Base-by-base conservation (phyloP, 345 rosid genomes). In the Diplotaxis tenuifolia region DNA sequence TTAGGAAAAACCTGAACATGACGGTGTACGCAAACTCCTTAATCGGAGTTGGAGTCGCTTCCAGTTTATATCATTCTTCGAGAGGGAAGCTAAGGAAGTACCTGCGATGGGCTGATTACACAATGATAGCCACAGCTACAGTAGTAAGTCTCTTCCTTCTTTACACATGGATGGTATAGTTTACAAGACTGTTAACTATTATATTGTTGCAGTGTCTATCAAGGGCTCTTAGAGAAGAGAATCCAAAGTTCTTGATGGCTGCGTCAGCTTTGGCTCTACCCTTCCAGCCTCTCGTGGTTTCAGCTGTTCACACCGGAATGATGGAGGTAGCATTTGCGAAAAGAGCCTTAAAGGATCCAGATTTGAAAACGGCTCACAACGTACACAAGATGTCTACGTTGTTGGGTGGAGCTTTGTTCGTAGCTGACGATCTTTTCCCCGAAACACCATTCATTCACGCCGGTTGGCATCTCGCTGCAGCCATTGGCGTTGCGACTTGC, bases 401-500 rank as follows among this genome's bases (percentile, higher is more conserved):
- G 75, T 83, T 95, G 49, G 99, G 99, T 4, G 96, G 97, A 47
- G 93, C 77, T 62, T 82, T 92, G 66, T 95, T 95, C 85, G 78
- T 91, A 42, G 97, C 99, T 9, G 99, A 95, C 52, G 99, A 95
- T 67, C 60, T 88, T 9, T 89, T 88, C 67, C 90, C 96, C 0
- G 31, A 20, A 15, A 88, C 96, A 20, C 96, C 99, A 62, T 95
- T 79, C 80, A 80, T 95, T 71, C 99, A 95, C 68, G 97, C 99
- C 23, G 98, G 88, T 34, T 95, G 97, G 99, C 99, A 95, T 81
- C 96, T 95, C 0, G 93, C 99, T 1, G 99, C 99, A 7, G 99
- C 99, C 65, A 79, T 95, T 69, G 95, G 97, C 7, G 91, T 89
- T 2, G 84, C 93, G 27, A 95, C 96, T 4, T 95, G 99, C 63